Percentiles rank a stretch among this genome's conserved stretches.
phyloP scores from a whole-genome alignment of 1,284 basidiomycete genomes.

The Tilletia caries region DNA sequence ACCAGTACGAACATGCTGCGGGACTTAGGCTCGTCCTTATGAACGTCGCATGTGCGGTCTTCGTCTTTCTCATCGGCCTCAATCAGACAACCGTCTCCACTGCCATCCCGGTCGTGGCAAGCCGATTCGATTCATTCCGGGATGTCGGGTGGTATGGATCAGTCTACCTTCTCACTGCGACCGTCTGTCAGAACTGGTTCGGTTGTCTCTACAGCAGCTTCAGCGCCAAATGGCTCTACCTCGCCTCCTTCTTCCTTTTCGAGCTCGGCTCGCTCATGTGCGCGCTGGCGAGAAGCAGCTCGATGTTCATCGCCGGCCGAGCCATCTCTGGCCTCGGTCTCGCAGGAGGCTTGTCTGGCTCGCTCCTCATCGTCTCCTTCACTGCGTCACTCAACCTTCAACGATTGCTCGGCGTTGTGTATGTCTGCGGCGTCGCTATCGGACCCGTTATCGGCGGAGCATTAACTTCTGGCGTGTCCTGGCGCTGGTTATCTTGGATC shows the following conservation, averaged over 20 bases:
- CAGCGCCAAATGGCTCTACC: conserved; percentile 32
- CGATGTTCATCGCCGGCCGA: conserved; percentile 40
- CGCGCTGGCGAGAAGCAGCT: conserved; percentile 30
- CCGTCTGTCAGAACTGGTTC: conserved; percentile 39
- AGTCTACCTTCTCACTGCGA: conserved; percentile 39
- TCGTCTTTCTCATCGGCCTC: conserved; percentile 17
- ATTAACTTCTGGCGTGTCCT: conserved; percentile 31
- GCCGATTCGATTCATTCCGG: conserved; percentile 33
- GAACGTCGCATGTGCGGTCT: conserved; percentile 6
- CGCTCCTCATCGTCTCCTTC: conserved; percentile 31
- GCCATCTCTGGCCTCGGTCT: conserved; percentile 42
- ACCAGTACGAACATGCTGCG: conserved; percentile 16
- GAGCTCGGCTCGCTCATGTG: conserved; percentile 42
- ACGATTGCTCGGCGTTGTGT: conserved; percentile 30
- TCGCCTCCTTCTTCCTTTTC: conserved; percentile 31
- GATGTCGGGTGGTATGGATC: conserved; percentile 38
- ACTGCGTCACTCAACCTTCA: conserved; percentile 24
- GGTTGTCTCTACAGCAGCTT: conserved; percentile 37
- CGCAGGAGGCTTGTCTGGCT: conserved; percentile 36
- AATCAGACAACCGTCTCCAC: conserved; percentile 40
- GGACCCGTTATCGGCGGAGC: conserved; percentile 33
- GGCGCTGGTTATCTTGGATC: conserved; percentile 11
- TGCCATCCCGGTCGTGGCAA: conserved; percentile 34
- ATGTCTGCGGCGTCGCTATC: conserved; percentile 28
- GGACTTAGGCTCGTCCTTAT: conserved; percentile 21